Percentiles rank a stretch among this genome's conserved stretches.
phyloP scores from a whole-genome alignment of 2,329 filamentous ascomycete species.

The Aspergillus unguis region DNA sequence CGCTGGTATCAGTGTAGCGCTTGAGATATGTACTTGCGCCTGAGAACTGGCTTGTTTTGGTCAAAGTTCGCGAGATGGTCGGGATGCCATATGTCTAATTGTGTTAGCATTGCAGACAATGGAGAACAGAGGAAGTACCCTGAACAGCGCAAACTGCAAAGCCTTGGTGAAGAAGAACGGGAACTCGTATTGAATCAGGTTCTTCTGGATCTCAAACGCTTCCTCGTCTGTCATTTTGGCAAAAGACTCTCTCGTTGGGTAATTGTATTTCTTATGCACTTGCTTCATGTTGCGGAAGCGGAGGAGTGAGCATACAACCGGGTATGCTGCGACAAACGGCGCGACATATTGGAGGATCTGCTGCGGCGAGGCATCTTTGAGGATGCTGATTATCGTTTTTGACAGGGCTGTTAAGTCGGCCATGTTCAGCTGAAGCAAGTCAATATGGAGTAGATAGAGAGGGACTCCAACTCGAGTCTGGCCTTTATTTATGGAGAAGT shows the following conservation, averaged over 20 bases:
- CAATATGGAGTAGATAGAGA: too few species aligned
- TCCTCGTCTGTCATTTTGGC: conserved; percentile 54
- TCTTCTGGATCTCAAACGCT: conserved; percentile 50
- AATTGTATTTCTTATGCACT: conserved; percentile 44
- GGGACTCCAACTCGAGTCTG: too few species aligned
- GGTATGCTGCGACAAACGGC: conserved; percentile 25
- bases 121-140: conserved; percentile 33
- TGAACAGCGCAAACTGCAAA: conserved; percentile 59
- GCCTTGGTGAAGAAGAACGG: conserved; percentile 51
- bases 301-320: conserved; percentile 26
- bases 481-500: too few species aligned
- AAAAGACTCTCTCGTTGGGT: conserved; percentile 45
- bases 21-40: conserved; percentile 49
- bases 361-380: conserved; percentile 9
- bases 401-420: background rate
- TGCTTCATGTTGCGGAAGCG: conserved; percentile 35
- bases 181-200: conserved; percentile 53
- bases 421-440: too few species aligned
- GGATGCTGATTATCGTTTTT: background rate
- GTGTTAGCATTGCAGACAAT: conserved; percentile 1
- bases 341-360: conserved; percentile 24
- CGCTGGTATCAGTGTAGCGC: conserved; percentile 52
- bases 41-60: conserved; percentile 50
- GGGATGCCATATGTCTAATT: conserved; percentile 56
- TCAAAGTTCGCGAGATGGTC: conserved; percentile 50